These are phyloP conservation scores for Geranium incanum DNA, from an alignment of 441 rosid species.

Conservation along the genomic window DNA sequence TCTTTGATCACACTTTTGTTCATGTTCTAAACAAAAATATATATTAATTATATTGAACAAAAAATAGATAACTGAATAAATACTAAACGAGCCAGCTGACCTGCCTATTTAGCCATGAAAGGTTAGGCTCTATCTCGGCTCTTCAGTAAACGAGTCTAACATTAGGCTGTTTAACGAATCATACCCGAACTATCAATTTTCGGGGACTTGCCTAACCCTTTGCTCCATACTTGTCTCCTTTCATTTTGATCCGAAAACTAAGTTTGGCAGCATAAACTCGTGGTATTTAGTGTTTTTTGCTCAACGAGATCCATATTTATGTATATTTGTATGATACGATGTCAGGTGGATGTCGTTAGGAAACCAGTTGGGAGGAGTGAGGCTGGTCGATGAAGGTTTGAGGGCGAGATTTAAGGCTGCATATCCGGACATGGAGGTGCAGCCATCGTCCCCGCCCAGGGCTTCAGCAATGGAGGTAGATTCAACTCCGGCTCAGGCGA, in stretches of 20 bases:
- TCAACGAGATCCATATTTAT: no score
- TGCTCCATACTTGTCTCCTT: background rate
- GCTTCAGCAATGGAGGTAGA: slow-evolving; percentile 78
- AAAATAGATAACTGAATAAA: no score
- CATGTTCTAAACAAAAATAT: no score
- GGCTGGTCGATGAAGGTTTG: slow-evolving; percentile 84
- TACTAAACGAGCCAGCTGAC: no score
- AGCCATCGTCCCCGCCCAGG: slow-evolving; percentile 80
- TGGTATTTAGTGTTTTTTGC: background rate
- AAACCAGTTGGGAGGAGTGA: slow-evolving; percentile 76
- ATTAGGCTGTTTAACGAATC: no score
- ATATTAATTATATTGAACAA: no score
- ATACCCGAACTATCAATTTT: no score
- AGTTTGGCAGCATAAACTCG: background rate
- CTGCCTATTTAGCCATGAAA: no score
- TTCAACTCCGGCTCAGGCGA: slow-evolving; percentile 30
- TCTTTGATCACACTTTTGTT: no score
- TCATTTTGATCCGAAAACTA: background rate
- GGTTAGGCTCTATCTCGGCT: no score
- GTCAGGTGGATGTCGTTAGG: slow-evolving; percentile 92
- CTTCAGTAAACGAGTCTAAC: no score
- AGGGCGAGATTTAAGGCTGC: slow-evolving; percentile 91
- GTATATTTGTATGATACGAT: background rate
- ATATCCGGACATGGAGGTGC: slow-evolving; percentile 75
- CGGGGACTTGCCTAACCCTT: no score